Base-by-base conservation (phyloP, 495 filamentous ascomycete species). In the Penicillium angulare region DNA sequence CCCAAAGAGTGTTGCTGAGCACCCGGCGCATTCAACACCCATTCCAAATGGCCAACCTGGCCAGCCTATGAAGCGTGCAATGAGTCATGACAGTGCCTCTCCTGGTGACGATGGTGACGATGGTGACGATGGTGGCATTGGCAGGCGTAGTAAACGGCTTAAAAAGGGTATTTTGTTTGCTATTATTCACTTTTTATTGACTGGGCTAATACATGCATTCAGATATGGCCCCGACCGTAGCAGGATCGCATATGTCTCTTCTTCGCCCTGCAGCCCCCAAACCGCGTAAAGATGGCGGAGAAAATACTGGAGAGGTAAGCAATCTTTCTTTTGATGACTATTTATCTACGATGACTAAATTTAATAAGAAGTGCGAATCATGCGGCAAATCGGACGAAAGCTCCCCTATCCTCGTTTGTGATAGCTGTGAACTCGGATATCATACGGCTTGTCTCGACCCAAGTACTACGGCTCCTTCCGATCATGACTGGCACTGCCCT, bases 401-500 rank as follows among this genome's bases (percentile, higher is more conserved):
- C 21, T 60, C 68, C 15, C 80, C 82, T 18, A 77, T 97, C 31
- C 72, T 95, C 2, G 71, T 89, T n/a, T 99, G 93, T 69, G 93
- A 97, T 49, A 88, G 88, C 54, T 99, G 93, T 60, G 92, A 97
- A 41, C 77, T 86, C 56, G 86, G 86, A 7, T 97, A 95, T 57
- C 93, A 99, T 63, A 86, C 83, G 52, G 75, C 83, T 35, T 99
- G 93, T 55, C 79, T 99, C 15, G 93, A 97, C 52, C 92, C 91
- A 17, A 87, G 85, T 3, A 75, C 95, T n/a, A 86, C 87, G 49
- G 71, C 76, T 18, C 81, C 83, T 38, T 88, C 91, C 0, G 90
- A 95, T 47, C 82, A 83, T 39, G 93, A 99, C 53, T 99, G 93
- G 93, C 90, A 97, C 64, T 99, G 93, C 60, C 88, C 93, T 8